phyloP scores from a whole-genome alignment of 2,329 filamentous ascomycete species.

The Westerdykella ornata region DNA sequence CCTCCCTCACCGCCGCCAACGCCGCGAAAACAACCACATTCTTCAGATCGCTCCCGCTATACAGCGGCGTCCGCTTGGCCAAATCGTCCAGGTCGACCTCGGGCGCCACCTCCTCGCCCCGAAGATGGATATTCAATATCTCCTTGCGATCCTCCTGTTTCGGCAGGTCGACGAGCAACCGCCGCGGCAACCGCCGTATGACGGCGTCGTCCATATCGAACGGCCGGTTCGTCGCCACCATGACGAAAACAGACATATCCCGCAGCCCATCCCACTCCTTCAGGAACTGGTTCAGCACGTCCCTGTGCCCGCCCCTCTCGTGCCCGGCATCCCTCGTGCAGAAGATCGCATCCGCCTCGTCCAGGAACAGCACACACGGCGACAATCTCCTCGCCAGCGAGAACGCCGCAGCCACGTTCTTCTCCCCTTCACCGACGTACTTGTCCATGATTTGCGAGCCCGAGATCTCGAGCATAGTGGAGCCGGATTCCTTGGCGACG shows the following conservation, averaged over 20 bases:
- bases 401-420: slow-evolving; percentile 88
- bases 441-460: slow-evolving; percentile 92
- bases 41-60: slow-evolving; percentile 78
- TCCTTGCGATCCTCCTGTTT: slow-evolving; percentile 58
- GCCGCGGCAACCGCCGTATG: slow-evolving; percentile 65
- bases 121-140: slow-evolving; percentile 66
- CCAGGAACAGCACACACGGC: slow-evolving; percentile 91
- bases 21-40: slow-evolving; percentile 75
- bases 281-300: slow-evolving; percentile 93
- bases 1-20: slow-evolving; percentile 70
- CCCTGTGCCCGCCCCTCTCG: slow-evolving; percentile 66
- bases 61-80: slow-evolving; percentile 63
- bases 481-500: slow-evolving; percentile 59
- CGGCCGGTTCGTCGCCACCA: slow-evolving; percentile 94
- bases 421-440: slow-evolving; percentile 93
- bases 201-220: slow-evolving; percentile 91
- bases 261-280: slow-evolving; percentile 95
- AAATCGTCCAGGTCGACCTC: slow-evolving; percentile 57
- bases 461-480: slow-evolving; percentile 72
- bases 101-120: slow-evolving; percentile 57
- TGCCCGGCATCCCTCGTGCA: slow-evolving; percentile 63
- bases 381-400: slow-evolving; percentile 82
- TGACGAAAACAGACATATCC: slow-evolving; percentile 79
- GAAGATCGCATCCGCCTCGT: slow-evolving; percentile 91
- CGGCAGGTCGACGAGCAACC: slow-evolving; percentile 67